phyloP scores from a whole-genome alignment of 2,329 filamentous ascomycete species.

The Mycosphaerelloides madeirae region DNA sequence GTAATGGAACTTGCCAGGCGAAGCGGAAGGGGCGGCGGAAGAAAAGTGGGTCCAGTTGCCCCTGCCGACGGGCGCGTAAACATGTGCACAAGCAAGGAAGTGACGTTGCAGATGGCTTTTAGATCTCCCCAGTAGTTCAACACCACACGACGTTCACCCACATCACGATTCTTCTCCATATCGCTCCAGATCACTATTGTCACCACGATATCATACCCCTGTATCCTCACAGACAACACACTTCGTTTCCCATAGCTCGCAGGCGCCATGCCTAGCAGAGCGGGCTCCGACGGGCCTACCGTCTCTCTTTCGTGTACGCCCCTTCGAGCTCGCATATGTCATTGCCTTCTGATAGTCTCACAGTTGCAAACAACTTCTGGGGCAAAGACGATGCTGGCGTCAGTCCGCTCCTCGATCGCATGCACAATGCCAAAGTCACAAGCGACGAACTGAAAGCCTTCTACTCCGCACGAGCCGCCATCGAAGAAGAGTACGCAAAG shows the following conservation, averaged over 20 bases:
- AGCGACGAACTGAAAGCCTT: constrained; percentile 91
- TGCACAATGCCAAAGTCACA: constrained; percentile 90
- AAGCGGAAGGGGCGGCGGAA: too few species aligned
- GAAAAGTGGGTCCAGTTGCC: too few species aligned
- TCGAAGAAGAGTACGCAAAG: constrained; percentile 93
- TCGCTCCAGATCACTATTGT: too few species aligned
- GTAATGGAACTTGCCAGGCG: too few species aligned
- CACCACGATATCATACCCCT: too few species aligned
- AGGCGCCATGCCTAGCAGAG: constrained; percentile 31
- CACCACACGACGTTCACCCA: too few species aligned
- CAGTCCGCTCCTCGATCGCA: constrained; percentile 81
- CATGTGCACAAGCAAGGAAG: too few species aligned
- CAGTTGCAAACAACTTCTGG: constrained; percentile 99
- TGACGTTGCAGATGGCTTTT: too few species aligned
- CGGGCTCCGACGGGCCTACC: constrained; percentile 31
- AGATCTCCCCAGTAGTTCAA: too few species aligned
- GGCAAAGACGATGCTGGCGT: constrained; percentile 98
- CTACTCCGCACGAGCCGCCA: constrained; percentile 82
- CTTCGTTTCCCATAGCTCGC: neutral
- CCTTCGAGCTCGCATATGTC: neutral
- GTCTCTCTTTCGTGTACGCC: constrained; percentile 35
- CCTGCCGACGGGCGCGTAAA: too few species aligned
- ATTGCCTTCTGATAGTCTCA: constrained; percentile 30
- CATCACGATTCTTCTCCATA: too few species aligned
- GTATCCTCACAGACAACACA: too few species aligned